A percentile compares a stretch with the other conserved stretches of the same genome.
Evolutionary conservation across 345 rosid species (phyloP).

Genomic region (Punica granatum): DNA sequence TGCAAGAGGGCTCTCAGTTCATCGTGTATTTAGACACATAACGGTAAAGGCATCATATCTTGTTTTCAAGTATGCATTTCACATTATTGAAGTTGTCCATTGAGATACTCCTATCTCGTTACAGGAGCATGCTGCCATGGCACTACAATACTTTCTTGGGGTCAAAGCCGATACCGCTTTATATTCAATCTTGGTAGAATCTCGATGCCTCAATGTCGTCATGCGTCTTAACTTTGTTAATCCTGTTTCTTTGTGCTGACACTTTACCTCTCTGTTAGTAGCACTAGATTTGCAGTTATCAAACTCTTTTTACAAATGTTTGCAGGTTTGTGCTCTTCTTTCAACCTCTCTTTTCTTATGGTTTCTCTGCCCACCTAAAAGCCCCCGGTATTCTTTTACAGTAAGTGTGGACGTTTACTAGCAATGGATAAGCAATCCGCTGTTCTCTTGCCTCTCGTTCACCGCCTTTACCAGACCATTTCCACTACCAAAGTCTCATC

Average conservation of each 20-base stretch:
- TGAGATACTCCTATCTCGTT: slow-evolving; percentile 10
- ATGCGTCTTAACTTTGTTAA: not conserved
- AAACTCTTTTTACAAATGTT: slow-evolving; percentile 53
- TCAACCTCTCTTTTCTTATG: slow-evolving; percentile 2
- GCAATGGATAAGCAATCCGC: slow-evolving; percentile 65
- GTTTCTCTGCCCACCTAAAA: not conserved
- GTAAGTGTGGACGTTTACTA: slow-evolving; percentile 63
- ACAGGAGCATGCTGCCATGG: slow-evolving; percentile 78
- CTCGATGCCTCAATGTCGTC: not conserved
- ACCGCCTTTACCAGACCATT: slow-evolving; percentile 33
- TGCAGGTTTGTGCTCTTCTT: slow-evolving; percentile 46
- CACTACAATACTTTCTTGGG: slow-evolving; percentile 70
- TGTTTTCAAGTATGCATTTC: not conserved
- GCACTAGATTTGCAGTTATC: slow-evolving; percentile 87
- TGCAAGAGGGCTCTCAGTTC: slow-evolving; percentile 64
- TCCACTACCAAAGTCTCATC: slow-evolving; percentile 15
- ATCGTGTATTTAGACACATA: slow-evolving; percentile 60
- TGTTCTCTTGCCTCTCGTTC: slow-evolving; percentile 47
- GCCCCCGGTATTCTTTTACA: slow-evolving; percentile 23
- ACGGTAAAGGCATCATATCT: slow-evolving; percentile 36
- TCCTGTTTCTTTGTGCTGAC: slow-evolving; percentile 5
- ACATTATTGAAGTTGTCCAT: not conserved
- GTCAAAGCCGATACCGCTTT: slow-evolving; percentile 47
- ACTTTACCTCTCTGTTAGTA: slow-evolving; percentile 19
- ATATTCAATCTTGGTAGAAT: slow-evolving; percentile 59